phyloP scores from a whole-genome alignment of 371 early-diverging fungal species.

The Mucor mucedo region DNA sequence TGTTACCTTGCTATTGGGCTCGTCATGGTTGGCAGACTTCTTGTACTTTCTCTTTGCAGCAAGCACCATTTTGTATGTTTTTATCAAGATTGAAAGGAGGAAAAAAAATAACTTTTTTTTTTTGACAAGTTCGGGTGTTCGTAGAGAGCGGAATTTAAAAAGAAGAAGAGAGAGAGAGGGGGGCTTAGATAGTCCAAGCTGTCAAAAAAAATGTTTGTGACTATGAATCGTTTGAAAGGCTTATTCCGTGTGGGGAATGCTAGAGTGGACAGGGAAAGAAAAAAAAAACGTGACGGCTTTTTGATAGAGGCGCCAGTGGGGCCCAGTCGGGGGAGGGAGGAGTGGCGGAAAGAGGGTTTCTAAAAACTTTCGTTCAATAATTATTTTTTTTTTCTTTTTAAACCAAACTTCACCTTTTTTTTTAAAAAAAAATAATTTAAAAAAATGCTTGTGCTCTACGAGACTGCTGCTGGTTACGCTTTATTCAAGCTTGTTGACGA shows the following conservation, averaged over 20 bases:
- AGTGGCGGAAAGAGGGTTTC: neutral
- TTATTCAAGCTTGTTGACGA: slow-evolving; percentile 88
- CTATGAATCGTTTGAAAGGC: slow-evolving; percentile 17
- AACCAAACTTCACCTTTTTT: slow-evolving; percentile 17
- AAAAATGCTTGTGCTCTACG: slow-evolving; percentile 83
- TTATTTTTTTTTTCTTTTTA: slow-evolving; percentile 14
- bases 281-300: neutral
- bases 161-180: neutral
- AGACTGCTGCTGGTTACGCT: slow-evolving; percentile 90
- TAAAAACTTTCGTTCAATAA: neutral
- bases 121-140: slow-evolving; percentile 4
- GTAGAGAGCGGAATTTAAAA: neutral
- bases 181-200: slow-evolving; percentile 20
- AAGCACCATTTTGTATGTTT: slow-evolving; percentile 17
- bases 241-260: neutral
- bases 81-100: neutral
- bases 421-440: slow-evolving; percentile 6
- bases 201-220: slow-evolving; percentile 14
- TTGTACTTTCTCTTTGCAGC: slow-evolving; percentile 34
- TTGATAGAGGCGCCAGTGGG: neutral
- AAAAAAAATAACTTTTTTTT: slow-evolving; percentile 4
- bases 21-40: slow-evolving; percentile 7
- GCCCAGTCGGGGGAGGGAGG: too few species aligned
- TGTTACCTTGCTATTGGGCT: slow-evolving; percentile 18
- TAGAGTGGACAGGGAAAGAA: neutral